Percentiles rank a stretch among this genome's conserved stretches.
Evolutionary conservation across 2,329 filamentous ascomycete species (phyloP).

Genomic region (Monilinia laxa): DNA sequence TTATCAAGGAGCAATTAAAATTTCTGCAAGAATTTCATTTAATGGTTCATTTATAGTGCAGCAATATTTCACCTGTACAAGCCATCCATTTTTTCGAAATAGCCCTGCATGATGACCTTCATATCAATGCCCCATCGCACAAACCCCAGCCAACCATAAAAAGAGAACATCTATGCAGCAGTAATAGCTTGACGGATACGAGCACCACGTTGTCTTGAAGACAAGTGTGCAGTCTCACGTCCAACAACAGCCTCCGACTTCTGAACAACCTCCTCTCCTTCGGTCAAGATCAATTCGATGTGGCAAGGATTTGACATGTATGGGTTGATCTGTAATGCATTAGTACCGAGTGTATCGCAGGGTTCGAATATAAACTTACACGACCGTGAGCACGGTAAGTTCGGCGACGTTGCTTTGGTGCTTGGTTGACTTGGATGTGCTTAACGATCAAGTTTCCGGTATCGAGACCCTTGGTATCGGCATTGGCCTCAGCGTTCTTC

Average conservation of each 20-base stretch:
- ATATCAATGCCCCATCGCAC: slow-evolving; percentile 32
- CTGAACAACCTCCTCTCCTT: slow-evolving; percentile 92
- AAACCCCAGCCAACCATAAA: slow-evolving; percentile 34
- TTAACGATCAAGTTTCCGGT: slow-evolving; percentile 97
- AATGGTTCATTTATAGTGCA: slow-evolving; percentile 24
- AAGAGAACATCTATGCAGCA: slow-evolving; percentile 53
- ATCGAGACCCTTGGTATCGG: slow-evolving; percentile 95
- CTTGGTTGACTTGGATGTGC: slow-evolving; percentile 99
- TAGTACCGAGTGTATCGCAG: not conserved
- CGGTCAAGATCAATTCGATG: slow-evolving; percentile 99
- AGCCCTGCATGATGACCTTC: slow-evolving; percentile 29
- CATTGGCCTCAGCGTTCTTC: slow-evolving; percentile 96
- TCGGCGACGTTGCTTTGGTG: slow-evolving; percentile 97
- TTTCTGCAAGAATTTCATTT: slow-evolving; percentile 22
- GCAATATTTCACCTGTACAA: slow-evolving; percentile 39
- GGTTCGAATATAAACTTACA: slow-evolving; percentile 62
- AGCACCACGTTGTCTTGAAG: slow-evolving; percentile 86
- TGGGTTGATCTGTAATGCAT: slow-evolving; percentile 80
- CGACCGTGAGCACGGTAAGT: slow-evolving; percentile 99
- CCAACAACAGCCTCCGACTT: slow-evolving; percentile 73
- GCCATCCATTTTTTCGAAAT: slow-evolving; percentile 32
- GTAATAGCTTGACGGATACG: slow-evolving; percentile 64
- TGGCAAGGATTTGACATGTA: slow-evolving; percentile 99
- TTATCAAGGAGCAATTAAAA: slow-evolving; percentile 11
- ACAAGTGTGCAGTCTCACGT: slow-evolving; percentile 64